These are phyloP conservation scores for Camelina neglecta DNA, from an alignment of 345 rosid genomes.

Conservation along the genomic window DNA sequence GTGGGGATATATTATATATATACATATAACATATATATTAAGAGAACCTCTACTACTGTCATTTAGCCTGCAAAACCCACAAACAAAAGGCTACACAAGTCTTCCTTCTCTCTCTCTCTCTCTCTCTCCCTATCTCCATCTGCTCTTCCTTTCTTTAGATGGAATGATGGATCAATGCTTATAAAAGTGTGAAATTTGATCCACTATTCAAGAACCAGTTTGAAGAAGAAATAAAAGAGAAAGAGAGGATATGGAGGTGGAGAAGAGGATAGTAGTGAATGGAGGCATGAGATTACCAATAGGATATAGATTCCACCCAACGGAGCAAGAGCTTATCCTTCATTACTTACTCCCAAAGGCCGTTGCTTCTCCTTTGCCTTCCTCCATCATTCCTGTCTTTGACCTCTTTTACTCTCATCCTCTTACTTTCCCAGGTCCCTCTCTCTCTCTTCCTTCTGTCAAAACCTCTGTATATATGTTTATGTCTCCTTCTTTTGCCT, in stretches of 20 bases:
- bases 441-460: slow-evolving; percentile 19
- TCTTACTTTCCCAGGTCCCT: slow-evolving; percentile 67
- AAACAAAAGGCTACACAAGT: slow-evolving; percentile 34
- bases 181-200: slow-evolving; percentile 14
- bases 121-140: slow-evolving; percentile 13
- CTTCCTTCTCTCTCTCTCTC: slow-evolving; percentile 19
- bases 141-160: slow-evolving; percentile 13
- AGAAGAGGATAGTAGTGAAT: slow-evolving; percentile 40
- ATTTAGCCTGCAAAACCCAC: slow-evolving; percentile 38
- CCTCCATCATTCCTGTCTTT: slow-evolving; percentile 74
- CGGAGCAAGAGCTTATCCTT: slow-evolving; percentile 85
- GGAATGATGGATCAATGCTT: slow-evolving; percentile 36
- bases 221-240: background rate
- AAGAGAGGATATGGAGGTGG: slow-evolving; percentile 47
- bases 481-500: background rate
- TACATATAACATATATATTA: slow-evolving; percentile 17
- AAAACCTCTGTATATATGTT: background rate
- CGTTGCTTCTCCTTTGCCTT: slow-evolving; percentile 65
- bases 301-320: slow-evolving; percentile 83
- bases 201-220: slow-evolving; percentile 14
- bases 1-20: slow-evolving; percentile 30
- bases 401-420: slow-evolving; percentile 74
- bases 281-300: slow-evolving; percentile 70
- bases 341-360: slow-evolving; percentile 76
- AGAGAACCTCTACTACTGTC: slow-evolving; percentile 37